phyloP scores from a whole-genome alignment of 2,329 filamentous ascomycete species.

The Calonectria henricotiae region DNA sequence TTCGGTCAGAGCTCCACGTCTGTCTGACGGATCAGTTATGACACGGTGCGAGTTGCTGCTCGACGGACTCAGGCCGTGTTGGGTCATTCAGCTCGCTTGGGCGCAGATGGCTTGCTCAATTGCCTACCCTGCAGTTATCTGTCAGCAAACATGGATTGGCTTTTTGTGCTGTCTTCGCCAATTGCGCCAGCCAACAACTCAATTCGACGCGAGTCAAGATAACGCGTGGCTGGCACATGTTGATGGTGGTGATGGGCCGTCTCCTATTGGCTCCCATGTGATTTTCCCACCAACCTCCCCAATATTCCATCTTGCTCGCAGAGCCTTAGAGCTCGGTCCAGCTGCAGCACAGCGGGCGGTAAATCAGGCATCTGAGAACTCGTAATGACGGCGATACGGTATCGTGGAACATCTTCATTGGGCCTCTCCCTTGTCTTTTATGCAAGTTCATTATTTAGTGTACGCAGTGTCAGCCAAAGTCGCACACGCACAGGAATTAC shows the following conservation, averaged over 20 bases:
- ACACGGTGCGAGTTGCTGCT: slow-evolving; percentile 25
- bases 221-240: slow-evolving; percentile 41
- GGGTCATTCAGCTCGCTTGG: slow-evolving; percentile 32
- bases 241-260: slow-evolving; percentile 29
- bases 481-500: slow-evolving; percentile 39
- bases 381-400: slow-evolving; percentile 49
- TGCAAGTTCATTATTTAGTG: slow-evolving; percentile 53
- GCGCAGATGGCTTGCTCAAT: slow-evolving; percentile 33
- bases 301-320: slow-evolving; percentile 38
- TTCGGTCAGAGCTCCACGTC: slow-evolving; percentile 21
- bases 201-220: slow-evolving; percentile 35
- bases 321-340: slow-evolving; percentile 42
- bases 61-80: slow-evolving; percentile 30
- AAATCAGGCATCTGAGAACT: slow-evolving; percentile 48
- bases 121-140: slow-evolving; percentile 25
- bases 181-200: slow-evolving; percentile 23
- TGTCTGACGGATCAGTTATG: slow-evolving; percentile 13
- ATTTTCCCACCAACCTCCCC: slow-evolving; percentile 46
- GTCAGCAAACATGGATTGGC: slow-evolving; percentile 19
- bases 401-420: slow-evolving; percentile 57
- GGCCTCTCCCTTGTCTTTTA: slow-evolving; percentile 41
- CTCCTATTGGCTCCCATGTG: slow-evolving; percentile 45
- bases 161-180: slow-evolving; percentile 16
- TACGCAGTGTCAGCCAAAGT: slow-evolving; percentile 42
- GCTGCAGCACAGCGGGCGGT: slow-evolving; percentile 45